A percentile compares a stretch with the other conserved stretches of the same genome.
phyloP scores from a whole-genome alignment of 768 basidiomycete species.

The Psilocybe subaeruginosa region DNA sequence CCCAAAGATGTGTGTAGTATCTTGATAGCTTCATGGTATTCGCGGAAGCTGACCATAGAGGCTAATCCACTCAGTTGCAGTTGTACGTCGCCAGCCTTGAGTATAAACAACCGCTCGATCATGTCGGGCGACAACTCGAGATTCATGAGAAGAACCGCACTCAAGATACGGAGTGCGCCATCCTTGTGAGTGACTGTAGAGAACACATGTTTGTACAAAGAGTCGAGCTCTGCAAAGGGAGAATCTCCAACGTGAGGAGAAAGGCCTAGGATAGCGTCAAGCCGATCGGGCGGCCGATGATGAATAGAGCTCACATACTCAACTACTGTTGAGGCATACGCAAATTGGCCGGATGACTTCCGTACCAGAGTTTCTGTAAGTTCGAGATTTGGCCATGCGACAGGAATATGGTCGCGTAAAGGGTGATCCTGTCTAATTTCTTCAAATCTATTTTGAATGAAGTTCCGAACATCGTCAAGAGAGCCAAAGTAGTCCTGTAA shows the following conservation, averaged over 20 bases:
- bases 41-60: conserved; percentile 5
- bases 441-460: conserved; percentile 2
- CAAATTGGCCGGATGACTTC: conserved; percentile 19
- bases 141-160: conserved; percentile 5
- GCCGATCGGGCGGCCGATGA: conserved; percentile 10
- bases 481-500: conserved; percentile 14
- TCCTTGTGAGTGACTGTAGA: not conserved
- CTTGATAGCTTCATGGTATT: not conserved
- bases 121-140: conserved; percentile 1
- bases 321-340: conserved; percentile 16
- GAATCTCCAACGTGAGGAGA: not conserved
- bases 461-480: conserved; percentile 14
- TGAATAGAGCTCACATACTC: conserved; percentile 12
- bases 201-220: conserved; percentile 7
- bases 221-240: conserved; percentile 13
- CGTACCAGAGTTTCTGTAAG: conserved; percentile 7
- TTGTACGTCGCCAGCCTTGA: conserved; percentile 8
- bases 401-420: not conserved
- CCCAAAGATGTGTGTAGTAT: conserved; percentile 12
- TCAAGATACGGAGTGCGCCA: conserved; percentile 6
- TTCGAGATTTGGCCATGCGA: conserved; percentile 11
- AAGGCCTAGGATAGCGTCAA: conserved; percentile 9
- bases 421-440: conserved; percentile 15
- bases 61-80: conserved; percentile 5
- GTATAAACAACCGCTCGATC: conserved; percentile 1